Percentiles rank a stretch among this genome's conserved stretches.
These are phyloP conservation scores for Geotrichum aggregatum DNA, from an alignment of 1,139 yeast genomes.

Conservation along the genomic window DNA sequence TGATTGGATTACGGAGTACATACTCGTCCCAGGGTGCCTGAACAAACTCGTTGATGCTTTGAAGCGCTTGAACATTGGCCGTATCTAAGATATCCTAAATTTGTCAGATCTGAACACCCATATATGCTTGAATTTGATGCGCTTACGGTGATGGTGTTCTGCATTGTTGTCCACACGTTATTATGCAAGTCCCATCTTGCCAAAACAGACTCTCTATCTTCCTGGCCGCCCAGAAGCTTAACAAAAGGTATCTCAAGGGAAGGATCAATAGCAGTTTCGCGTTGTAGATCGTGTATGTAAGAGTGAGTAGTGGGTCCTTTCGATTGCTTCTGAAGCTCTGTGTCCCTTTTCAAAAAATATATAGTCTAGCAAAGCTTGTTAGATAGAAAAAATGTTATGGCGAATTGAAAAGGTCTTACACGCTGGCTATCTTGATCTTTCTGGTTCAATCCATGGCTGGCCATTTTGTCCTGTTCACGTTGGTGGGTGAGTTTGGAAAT, in stretches of 20 bases:
- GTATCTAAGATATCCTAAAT: slow-evolving; percentile 24
- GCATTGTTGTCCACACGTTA: slow-evolving; percentile 31
- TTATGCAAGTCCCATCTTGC: slow-evolving; percentile 41
- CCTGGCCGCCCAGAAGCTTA: slow-evolving; percentile 41
- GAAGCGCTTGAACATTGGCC: slow-evolving; percentile 27
- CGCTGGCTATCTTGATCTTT: slow-evolving; percentile 21
- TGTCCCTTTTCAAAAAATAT: slow-evolving; percentile 18
- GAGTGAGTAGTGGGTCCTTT: neutral
- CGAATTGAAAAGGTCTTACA: neutral
- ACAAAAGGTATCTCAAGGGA: slow-evolving; percentile 37
- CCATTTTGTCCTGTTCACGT: neutral
- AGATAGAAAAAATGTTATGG: neutral
- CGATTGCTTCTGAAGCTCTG: slow-evolving; percentile 9
- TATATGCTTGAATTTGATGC: no score
- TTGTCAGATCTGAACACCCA: neutral
- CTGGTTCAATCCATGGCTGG: slow-evolving; percentile 15
- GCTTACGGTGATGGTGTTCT: slow-evolving; percentile 25
- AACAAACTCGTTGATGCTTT: slow-evolving; percentile 29
- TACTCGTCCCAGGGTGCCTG: slow-evolving; percentile 27
- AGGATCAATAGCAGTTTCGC: slow-evolving; percentile 19
- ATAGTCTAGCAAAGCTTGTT: slow-evolving; percentile 14
- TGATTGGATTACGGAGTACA: neutral
- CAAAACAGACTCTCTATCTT: slow-evolving; percentile 32
- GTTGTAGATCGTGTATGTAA: slow-evolving; percentile 19
- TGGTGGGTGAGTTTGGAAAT: neutral